Conservation (phyloP, 768 basidiomycete genomes). For the Leccinum arenicola region DNA sequence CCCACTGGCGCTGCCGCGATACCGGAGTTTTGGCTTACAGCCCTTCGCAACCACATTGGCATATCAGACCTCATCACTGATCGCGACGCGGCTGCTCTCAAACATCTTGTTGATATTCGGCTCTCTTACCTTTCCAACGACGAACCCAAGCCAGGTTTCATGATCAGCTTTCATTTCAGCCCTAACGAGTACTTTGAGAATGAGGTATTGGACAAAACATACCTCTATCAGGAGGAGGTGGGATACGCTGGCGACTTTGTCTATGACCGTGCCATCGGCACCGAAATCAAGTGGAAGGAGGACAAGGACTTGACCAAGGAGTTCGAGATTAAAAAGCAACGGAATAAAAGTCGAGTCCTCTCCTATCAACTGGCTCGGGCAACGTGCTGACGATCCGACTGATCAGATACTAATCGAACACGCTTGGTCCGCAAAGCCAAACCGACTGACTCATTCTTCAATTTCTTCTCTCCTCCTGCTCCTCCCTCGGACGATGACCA, state of each 20-base stretch:
- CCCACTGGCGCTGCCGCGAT: slow-evolving; percentile 48
- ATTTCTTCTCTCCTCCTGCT: slow-evolving; percentile 88
- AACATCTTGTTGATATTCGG: slow-evolving; percentile 74
- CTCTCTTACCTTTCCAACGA: slow-evolving; percentile 70
- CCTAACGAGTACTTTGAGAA: slow-evolving; percentile 90
- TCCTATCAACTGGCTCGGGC: background rate
- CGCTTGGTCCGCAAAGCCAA: slow-evolving; percentile 82
- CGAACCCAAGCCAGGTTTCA: slow-evolving; percentile 85
- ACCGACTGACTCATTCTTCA: slow-evolving; percentile 96
- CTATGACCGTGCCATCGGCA: slow-evolving; percentile 91
- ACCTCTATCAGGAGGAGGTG: slow-evolving; percentile 88
- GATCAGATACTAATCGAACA: slow-evolving; percentile 76
- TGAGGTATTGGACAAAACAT: slow-evolving; percentile 83
- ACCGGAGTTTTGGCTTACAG: slow-evolving; percentile 98
- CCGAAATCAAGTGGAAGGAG: slow-evolving; percentile 95
- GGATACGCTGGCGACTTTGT: slow-evolving; percentile 97
- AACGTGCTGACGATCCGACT: slow-evolving; percentile 1
- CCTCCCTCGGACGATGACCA: slow-evolving; percentile 72
- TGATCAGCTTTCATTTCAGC: slow-evolving; percentile 77
- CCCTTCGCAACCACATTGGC: slow-evolving; percentile 86
- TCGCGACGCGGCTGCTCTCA: slow-evolving; percentile 84
- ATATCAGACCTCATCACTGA: slow-evolving; percentile 90
- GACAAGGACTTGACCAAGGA: slow-evolving; percentile 97
- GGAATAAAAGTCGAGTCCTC: slow-evolving; percentile 83
- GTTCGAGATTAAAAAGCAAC: slow-evolving; percentile 98